Evolutionary conservation across 2,329 filamentous ascomycete genomes (phyloP), one percentile per base, ranked within the genome.

Genomic region (Sphaerostilbella broomeana): DNA sequence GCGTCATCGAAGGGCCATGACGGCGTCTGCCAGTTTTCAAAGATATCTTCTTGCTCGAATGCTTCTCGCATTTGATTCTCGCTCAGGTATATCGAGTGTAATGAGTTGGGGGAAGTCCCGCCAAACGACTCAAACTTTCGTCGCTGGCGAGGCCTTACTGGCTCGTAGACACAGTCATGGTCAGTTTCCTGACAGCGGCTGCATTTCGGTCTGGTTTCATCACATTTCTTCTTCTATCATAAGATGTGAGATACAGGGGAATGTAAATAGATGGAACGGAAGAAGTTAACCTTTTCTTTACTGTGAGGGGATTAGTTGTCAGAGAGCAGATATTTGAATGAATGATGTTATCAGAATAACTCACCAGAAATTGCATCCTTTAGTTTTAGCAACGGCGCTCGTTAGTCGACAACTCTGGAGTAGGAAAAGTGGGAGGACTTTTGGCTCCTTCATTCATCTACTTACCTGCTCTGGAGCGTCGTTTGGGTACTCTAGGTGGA

Each of bases 401-500:
- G n/a, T n/a, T n/a, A n/a, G n/a, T n/a, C n/a, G n/a, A n/a, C n/a
- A n/a, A n/a, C n/a, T n/a, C n/a, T n/a, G n/a, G n/a, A n/a, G n/a
- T n/a, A n/a, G n/a, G n/a, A n/a, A n/a, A n/a, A n/a, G n/a, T n/a
- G n/a, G n/a, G n/a, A n/a, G n/a, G n/a, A n/a, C n/a, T n/a, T n/a
- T n/a, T n/a, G n/a, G n/a, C n/a, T n/a, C n/a, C n/a, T n/a, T n/a
- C n/a, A n/a, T n/a, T n/a, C n/a, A 10, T 17, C 27, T 19, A 68
- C 70, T 62, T 59, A 77, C 73, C 73, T 55, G 72, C 69, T 61
- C 75, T 66, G n/a, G 75, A 79, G 40, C 75, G 67, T 52, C 63
- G 69, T 59, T 78, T 79, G 21, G 75, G 75, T 30, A 67, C 61
- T 58, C 77, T 79, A n/a, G 75, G 72, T 32, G 67, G 57, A 42